Evolutionary conservation across 2,329 filamentous ascomycete species (phyloP), one percentile per base, ranked within the genome.

Genomic region (Aspergillus quadricinctus): DNA sequence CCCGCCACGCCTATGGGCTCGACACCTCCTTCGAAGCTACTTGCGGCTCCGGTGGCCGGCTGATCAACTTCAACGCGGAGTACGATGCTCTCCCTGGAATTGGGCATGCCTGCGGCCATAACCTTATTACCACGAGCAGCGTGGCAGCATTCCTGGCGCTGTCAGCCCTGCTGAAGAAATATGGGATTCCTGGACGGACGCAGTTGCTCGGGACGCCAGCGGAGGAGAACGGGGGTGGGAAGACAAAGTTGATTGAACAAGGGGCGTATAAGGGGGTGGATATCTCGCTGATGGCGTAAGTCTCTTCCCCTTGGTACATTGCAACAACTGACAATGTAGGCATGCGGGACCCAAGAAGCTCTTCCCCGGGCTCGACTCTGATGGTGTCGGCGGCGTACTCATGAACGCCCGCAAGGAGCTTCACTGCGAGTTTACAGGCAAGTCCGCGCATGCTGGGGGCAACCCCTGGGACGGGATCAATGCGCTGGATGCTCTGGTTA

Each of bases 381-480:
- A 63, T 8, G 67, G 69, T 3, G 59, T 70, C 14, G 69, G 64
- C 1, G 69, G 69, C 1, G 63, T 64, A 0, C 50, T 66, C 7
- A 70, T 67, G 63, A 71, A 74, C 43, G 72, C 72, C 1, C 64
- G 70, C 3, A 68, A 74, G 28, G 65, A 73, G 37, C 62, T 76
- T 21, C 61, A 64, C 19, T 73, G 76, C 48, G 72, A 74, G 58
- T 81, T 79, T 56, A 67, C 63, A 1, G 84, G 83, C 1, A 77
- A 76, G 51, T 79, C 79, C 54, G 81, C 83, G 0, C 83, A 86
- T 60, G 83, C 82, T 0, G 82, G 80, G 0, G 78, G 78, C 3
- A 78, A 74, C n/a, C 83, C 83, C 0, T 85, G 82, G 82, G 74
- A 82, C 4, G 83, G 83, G 0, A 75, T 81, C 61, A 86, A 86